A percentile compares a stretch with the other conserved stretches of the same genome.
Conservation (phyloP, 2,329 filamentous ascomycete species). For the Colletotrichum acutatum region DNA sequence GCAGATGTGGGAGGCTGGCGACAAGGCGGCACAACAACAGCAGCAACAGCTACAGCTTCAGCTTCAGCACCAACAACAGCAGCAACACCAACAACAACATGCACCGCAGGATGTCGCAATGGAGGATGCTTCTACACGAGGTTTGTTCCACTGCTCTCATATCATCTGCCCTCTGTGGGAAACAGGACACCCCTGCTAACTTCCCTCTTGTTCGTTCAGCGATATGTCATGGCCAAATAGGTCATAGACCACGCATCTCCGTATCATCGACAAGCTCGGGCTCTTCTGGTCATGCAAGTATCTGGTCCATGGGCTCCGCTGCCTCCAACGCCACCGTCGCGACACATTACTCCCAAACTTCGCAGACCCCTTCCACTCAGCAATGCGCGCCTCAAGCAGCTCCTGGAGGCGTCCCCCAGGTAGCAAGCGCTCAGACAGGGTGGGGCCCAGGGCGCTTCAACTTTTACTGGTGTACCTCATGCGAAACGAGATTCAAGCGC, state of each 20-base stretch:
- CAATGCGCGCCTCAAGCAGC: slow-evolving; percentile 39
- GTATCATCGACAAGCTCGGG: slow-evolving; percentile 62
- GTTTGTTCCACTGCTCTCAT: slow-evolving; percentile 4
- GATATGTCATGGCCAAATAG: slow-evolving; percentile 49
- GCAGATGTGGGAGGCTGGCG: slow-evolving; percentile 38
- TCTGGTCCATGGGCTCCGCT: slow-evolving; percentile 45
- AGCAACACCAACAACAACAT: not conserved
- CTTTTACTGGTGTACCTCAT: slow-evolving; percentile 67
- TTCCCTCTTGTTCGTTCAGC: slow-evolving; percentile 45
- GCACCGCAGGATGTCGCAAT: slow-evolving; percentile 24
- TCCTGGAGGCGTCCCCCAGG: slow-evolving; percentile 29
- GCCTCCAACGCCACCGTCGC: slow-evolving; percentile 40
- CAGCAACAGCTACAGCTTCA: not conserved
- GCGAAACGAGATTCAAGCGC: slow-evolving; percentile 73
- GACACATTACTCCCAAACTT: slow-evolving; percentile 50
- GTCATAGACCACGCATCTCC: slow-evolving; percentile 55
- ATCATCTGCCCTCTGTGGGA: not conserved
- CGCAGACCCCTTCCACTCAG: slow-evolving; percentile 50
- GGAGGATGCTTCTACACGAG: slow-evolving; percentile 36
- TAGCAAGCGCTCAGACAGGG: slow-evolving; percentile 36
- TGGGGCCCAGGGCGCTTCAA: slow-evolving; percentile 45
- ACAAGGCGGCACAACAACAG: slow-evolving; percentile 32
- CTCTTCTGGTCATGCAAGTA: slow-evolving; percentile 55
- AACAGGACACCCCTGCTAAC: slow-evolving; percentile 7
- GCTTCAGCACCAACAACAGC: slow-evolving; percentile 4